These are phyloP conservation scores for Lactifluus echinatus DNA, from an alignment of 768 basidiomycete species.

Conservation along the genomic window DNA sequence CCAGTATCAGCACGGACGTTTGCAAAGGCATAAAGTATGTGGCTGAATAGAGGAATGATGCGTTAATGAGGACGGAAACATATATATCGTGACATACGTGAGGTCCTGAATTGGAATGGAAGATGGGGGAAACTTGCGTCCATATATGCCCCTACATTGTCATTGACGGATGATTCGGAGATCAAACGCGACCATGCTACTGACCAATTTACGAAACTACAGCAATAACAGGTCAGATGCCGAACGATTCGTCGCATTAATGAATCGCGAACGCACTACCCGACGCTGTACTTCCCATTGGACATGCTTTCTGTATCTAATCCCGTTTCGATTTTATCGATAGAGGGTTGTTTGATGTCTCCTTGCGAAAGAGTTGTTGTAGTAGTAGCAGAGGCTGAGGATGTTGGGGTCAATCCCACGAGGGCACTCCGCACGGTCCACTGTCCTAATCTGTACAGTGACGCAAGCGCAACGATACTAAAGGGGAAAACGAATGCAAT, in stretches of 20 bases:
- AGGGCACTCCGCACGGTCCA: conserved; percentile 7
- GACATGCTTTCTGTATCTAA: conserved; percentile 29
- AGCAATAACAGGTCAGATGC: background rate
- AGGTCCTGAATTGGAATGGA: conserved; percentile 76
- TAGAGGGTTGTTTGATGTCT: background rate
- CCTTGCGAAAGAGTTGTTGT: background rate
- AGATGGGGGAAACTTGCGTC: conserved; percentile 82
- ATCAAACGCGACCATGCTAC: conserved; percentile 8
- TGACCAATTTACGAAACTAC: too few relatives aligned
- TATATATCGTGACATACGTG: conserved; percentile 52
- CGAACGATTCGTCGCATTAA: background rate
- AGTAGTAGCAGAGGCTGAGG: background rate
- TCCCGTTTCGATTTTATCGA: conserved; percentile 10
- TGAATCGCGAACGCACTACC: conserved; percentile 50
- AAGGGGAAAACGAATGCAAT: conserved; percentile 4
- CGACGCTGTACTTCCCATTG: conserved; percentile 58
- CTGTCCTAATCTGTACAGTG: too few relatives aligned
- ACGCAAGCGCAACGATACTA: conserved; percentile 11
- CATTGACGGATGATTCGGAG: background rate
- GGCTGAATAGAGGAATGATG: conserved; percentile 34
- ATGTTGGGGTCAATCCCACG: background rate
- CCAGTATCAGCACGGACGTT: conserved; percentile 78
- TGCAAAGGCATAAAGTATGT: conserved; percentile 95
- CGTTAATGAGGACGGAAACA: conserved; percentile 1
- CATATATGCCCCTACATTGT: conserved; percentile 81